Evolutionary conservation across 495 filamentous ascomycete species (phyloP), one percentile per base, ranked within the genome.

Genomic region (Parathielavia hyrcaniae): DNA sequence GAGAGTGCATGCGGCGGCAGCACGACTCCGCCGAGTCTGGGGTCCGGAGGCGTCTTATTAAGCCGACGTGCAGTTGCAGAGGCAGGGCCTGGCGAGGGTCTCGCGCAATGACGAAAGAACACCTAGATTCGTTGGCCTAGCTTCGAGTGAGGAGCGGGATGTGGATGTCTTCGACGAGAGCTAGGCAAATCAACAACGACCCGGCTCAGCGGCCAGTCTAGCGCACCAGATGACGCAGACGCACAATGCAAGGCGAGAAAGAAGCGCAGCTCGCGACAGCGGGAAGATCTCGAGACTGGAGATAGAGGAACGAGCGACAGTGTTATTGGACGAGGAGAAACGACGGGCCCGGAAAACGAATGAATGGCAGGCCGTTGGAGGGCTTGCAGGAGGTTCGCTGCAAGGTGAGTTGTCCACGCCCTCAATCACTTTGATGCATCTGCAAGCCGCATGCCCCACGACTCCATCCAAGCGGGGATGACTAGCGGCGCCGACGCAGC

Each of bases 321-420:
- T 68, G 66, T 65, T 59, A 68, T 62, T 63, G 55, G 53, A 50
- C 36, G 32, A 38, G 47, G 46, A 52, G 13, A 47, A 38, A 52
- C 55, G 40, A 57, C 45, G 50, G 54, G 53, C 36, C 16, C 48
- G 52, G 32, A 35, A 50, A 30, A 36, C 61, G 44, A 51, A 48
- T 47, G 48, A 45, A 53, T 38, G 48, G 61, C 68, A 69, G 35
- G 65, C 63, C 64, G 71, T 71, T 69, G 60, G 66, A 73, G 66
- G 69, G 49, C 39, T 49, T 70, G 72, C 71, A 71, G 71, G 69
- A 67, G 62, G 64, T 61, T 62, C 63, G 54, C 66, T 77, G 74
- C 74, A 74, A 70, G 73, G 71, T 77, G 73, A 76, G 73, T 77
- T 77, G 74, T 75, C 70, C 74, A 71, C 65, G 59, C 62, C 66